Base-by-base conservation (phyloP, 108 stramenopile species). In the Schizochytrium sp. region DNA sequence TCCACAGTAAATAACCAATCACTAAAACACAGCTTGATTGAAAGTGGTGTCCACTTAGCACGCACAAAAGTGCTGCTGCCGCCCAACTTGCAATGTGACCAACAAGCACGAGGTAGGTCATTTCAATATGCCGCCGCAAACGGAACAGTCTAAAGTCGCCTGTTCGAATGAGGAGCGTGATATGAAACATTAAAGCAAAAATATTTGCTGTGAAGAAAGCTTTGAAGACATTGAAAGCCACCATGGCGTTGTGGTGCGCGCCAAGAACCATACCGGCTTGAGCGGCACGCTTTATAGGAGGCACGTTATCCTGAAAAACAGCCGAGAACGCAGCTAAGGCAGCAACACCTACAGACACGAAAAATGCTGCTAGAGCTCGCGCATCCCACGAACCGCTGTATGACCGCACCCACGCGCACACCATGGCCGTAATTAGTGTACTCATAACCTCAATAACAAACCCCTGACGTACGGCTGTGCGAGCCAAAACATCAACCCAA, bases 331-430 rank as follows among this genome's bases (percentile, higher is more conserved):
- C 10, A 0, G 50, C 76, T 13, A 55, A 53, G 5, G 76, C 76
- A 13, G 50, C 19, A 50, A 83, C 76, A 2, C 50, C 53, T 8
- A 83, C 76, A 17, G 76, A 83, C 47, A 83, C 76, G 2, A 83
- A 83, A 42, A 83, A 83, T 17, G 76, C 76, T 5, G 76, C 76
- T 53, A 83, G 49, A 13, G 76, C 76, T 47, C 76, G 76, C 50
- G 76, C 47, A 42, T 83, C 76, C 76, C 76, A 83, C 0, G 50
- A 49, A n/a, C 76, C 28, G 76, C 76, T 83, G 40, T 83, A 83
- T n/a, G 76, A 83, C 15, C 76, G 5, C 10, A 83, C 76, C 76
- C 76, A 83, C 76, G 76, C 47, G 76, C 76, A 83, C 17, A 83
- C 47, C 50, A 83, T 53, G 10, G 76, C 47, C 5, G 53, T 83